Evolutionary conservation across 768 basidiomycete genomes (phyloP).

Genomic region (Mycena capillaripes): DNA sequence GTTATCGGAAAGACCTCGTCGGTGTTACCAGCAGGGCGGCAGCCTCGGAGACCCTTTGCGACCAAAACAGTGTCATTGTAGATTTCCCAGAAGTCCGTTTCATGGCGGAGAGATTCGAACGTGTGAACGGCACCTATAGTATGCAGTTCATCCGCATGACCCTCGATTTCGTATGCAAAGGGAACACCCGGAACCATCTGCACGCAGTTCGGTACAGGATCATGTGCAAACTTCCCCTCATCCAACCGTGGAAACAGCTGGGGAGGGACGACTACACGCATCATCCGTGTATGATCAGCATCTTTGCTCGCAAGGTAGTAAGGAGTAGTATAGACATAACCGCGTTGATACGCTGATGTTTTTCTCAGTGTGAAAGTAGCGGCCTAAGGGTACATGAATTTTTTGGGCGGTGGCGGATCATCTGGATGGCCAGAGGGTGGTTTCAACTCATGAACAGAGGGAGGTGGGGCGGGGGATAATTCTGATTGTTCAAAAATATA

Average conservation of each 20-base stretch:
- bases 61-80: background rate
- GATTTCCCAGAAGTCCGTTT: background rate
- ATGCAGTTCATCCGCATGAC: background rate
- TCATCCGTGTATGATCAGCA: background rate
- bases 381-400: background rate
- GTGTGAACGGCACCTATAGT: background rate
- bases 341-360: background rate
- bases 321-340: background rate
- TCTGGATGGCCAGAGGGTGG: background rate
- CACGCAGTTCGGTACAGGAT: background rate
- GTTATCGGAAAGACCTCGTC: background rate
- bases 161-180: background rate
- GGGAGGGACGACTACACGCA: background rate
- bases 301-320: background rate
- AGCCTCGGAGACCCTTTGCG: background rate
- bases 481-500: background rate
- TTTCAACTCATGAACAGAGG: background rate
- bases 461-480: background rate
- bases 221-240: background rate
- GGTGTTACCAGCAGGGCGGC: background rate
- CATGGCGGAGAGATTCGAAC: background rate
- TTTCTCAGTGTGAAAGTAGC: background rate
- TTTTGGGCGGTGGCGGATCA: background rate
- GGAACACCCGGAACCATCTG: constrained; percentile 3
- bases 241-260: background rate